These are phyloP conservation scores for Echria macrotheca DNA, from an alignment of 495 filamentous ascomycete species.

Conservation along the genomic window DNA sequence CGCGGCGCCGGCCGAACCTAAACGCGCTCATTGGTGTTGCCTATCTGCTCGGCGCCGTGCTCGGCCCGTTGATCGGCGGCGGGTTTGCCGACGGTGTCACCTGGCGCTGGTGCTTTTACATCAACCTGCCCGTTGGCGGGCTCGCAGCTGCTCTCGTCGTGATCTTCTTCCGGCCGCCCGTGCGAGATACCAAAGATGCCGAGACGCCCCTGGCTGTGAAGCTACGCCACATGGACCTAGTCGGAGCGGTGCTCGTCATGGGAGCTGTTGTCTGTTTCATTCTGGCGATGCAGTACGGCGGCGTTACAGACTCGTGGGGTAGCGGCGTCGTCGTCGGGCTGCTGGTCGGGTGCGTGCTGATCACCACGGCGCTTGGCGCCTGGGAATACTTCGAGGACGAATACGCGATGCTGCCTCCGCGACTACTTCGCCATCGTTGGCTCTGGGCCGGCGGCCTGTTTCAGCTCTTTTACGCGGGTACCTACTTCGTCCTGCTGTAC, in stretches of 20 bases:
- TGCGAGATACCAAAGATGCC: constrained; percentile 2
- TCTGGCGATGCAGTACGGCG: constrained; percentile 47
- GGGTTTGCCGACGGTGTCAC: constrained; percentile 13
- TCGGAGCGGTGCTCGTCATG: constrained; percentile 36
- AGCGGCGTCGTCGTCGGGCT: constrained; percentile 39
- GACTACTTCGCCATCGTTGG: constrained; percentile 34
- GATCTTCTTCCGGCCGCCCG: constrained; percentile 34
- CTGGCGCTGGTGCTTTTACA: constrained; percentile 72
- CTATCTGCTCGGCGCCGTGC: constrained; percentile 37
- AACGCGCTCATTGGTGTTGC: constrained; percentile 38
- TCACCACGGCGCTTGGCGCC: constrained; percentile 25
- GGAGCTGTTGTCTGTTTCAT: constrained; percentile 38
- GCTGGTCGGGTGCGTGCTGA: constrained; percentile 36
- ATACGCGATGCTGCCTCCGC: constrained; percentile 29
- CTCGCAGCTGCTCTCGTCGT: constrained; percentile 50
- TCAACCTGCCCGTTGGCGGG: constrained; percentile 62
- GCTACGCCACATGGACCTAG: constrained; percentile 27
- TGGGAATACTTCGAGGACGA: constrained; percentile 34
- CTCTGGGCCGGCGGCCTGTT: constrained; percentile 28
- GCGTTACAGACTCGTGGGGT: constrained; percentile 40
- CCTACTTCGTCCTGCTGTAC: constrained; percentile 42
- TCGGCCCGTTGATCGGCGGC: constrained; percentile 15
- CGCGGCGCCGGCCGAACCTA: constrained; percentile 38
- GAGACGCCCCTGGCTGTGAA: constrained; percentile 19
- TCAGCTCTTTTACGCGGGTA: constrained; percentile 35